Conservation (phyloP, 495 filamentous ascomycete species). For the Penicillium cosmopolitanum region DNA sequence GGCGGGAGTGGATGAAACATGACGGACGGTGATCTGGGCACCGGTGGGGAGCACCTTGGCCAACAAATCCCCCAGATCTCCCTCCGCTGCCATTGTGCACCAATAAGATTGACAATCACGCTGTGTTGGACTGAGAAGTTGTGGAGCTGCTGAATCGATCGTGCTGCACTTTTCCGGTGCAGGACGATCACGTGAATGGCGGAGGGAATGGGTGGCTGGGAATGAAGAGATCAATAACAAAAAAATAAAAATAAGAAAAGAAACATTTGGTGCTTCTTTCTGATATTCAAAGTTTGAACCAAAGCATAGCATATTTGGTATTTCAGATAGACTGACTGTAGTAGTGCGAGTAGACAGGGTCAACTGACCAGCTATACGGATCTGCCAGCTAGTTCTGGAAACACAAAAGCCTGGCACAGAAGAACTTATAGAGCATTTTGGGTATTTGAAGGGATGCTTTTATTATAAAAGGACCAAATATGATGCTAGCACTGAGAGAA, state of each 20-base stretch:
- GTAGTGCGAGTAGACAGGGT: too few relatives aligned
- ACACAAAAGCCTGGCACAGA: too few relatives aligned
- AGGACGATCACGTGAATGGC: slow-evolving; percentile 27
- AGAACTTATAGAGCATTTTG: too few relatives aligned
- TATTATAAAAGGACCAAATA: too few relatives aligned
- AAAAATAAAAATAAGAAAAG: background rate
- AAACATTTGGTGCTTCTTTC: background rate
- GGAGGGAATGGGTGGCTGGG: background rate
- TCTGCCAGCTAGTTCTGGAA: too few relatives aligned
- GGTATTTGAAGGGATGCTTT: too few relatives aligned
- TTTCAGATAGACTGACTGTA: too few relatives aligned
- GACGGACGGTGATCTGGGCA: slow-evolving; percentile 73
- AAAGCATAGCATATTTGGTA: too few relatives aligned
- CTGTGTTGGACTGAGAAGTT: slow-evolving; percentile 21
- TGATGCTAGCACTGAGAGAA: too few relatives aligned
- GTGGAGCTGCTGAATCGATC: slow-evolving; percentile 18
- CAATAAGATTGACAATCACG: slow-evolving; percentile 29
- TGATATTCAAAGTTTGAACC: too few relatives aligned
- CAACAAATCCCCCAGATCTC: slow-evolving; percentile 55
- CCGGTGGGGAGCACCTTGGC: slow-evolving; percentile 71
- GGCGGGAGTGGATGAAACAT: slow-evolving; percentile 84
- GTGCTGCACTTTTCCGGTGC: background rate
- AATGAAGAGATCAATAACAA: background rate
- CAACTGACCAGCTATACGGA: too few relatives aligned
- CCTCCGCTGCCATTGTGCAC: slow-evolving; percentile 32